These are phyloP conservation scores for Quercus suber DNA, from an alignment of 306 rosid species.

Conservation along the genomic window DNA sequence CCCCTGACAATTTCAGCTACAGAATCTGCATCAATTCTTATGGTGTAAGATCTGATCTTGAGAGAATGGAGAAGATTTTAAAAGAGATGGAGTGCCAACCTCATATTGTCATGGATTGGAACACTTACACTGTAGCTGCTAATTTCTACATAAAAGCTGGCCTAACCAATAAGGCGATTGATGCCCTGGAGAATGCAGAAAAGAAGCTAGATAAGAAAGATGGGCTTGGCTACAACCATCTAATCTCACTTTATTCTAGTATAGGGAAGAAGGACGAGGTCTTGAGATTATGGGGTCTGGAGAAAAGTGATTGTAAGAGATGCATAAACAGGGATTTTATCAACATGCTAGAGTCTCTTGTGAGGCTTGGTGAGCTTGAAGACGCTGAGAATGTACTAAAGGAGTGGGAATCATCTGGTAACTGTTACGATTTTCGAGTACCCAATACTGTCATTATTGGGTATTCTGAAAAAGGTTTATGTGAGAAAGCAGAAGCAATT, in stretches of 20 bases:
- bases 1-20: conserved; percentile 79
- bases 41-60: conserved; percentile 58
- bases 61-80: conserved; percentile 53
- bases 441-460: conserved; percentile 53
- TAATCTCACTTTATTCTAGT: conserved; percentile 61
- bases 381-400: conserved; percentile 63
- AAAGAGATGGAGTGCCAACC: conserved; percentile 70
- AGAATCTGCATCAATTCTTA: conserved; percentile 78
- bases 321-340: conserved; percentile 70
- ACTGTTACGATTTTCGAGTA: conserved; percentile 63
- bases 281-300: conserved; percentile 60
- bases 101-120: conserved; percentile 75
- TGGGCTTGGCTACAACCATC: conserved; percentile 61
- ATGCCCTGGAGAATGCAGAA: conserved; percentile 62
- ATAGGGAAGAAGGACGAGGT: conserved; percentile 64
- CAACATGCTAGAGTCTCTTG: conserved; percentile 56
- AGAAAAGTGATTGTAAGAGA: conserved; percentile 65
- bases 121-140: conserved; percentile 71
- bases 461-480: conserved; percentile 44
- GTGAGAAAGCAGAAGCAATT: conserved; percentile 61
- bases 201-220: conserved; percentile 61
- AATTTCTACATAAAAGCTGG: conserved; percentile 58
- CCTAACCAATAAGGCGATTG: conserved; percentile 39
- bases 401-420: conserved; percentile 83
- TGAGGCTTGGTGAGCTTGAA: conserved; percentile 57